Evolutionary conservation across 2,329 filamentous ascomycete genomes (phyloP).

Genomic region (Aspergillus japonicus): DNA sequence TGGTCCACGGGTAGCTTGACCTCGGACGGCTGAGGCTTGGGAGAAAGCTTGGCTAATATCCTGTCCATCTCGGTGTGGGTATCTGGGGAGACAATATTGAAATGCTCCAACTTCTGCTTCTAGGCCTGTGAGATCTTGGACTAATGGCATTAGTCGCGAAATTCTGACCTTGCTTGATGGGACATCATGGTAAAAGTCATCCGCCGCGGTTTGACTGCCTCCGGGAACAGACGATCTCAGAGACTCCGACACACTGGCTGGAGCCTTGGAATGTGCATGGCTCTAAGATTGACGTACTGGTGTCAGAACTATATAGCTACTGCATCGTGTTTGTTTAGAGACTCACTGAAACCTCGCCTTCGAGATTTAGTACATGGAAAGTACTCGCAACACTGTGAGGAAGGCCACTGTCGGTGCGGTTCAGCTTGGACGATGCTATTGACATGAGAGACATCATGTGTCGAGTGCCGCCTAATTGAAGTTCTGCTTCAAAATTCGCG

Average conservation of each 20-base stretch:
- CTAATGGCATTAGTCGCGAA: neutral
- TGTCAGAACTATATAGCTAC: neutral
- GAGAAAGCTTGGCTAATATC: slow-evolving; percentile 46
- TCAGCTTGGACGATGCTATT: slow-evolving; percentile 24
- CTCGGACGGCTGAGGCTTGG: slow-evolving; percentile 30
- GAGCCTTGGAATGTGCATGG: slow-evolving; percentile 26
- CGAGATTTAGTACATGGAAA: slow-evolving; percentile 21
- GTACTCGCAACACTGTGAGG: slow-evolving; percentile 20
- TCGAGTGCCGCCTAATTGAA: neutral
- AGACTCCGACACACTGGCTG: slow-evolving; percentile 30
- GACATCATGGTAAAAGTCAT: slow-evolving; percentile 23
- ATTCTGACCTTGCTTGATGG: slow-evolving; percentile 40
- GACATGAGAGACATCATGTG: slow-evolving; percentile 31
- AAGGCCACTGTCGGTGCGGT: slow-evolving; percentile 24
- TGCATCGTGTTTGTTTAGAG: neutral
- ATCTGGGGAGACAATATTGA: slow-evolving; percentile 25
- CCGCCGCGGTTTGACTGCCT: slow-evolving; percentile 28
- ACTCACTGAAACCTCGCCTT: slow-evolving; percentile 30
- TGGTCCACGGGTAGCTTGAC: slow-evolving; percentile 19
- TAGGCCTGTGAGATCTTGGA: slow-evolving; percentile 36
- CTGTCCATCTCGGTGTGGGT: slow-evolving; percentile 62
- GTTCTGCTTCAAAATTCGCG: neutral
- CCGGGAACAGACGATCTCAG: slow-evolving; percentile 37
- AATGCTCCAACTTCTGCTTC: slow-evolving; percentile 50
- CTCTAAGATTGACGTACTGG: slow-evolving; percentile 15